Evolutionary conservation across 2,329 filamentous ascomycete genomes (phyloP), one percentile per base, ranked within the genome.

Genomic region (Exophiala alcalophila): DNA sequence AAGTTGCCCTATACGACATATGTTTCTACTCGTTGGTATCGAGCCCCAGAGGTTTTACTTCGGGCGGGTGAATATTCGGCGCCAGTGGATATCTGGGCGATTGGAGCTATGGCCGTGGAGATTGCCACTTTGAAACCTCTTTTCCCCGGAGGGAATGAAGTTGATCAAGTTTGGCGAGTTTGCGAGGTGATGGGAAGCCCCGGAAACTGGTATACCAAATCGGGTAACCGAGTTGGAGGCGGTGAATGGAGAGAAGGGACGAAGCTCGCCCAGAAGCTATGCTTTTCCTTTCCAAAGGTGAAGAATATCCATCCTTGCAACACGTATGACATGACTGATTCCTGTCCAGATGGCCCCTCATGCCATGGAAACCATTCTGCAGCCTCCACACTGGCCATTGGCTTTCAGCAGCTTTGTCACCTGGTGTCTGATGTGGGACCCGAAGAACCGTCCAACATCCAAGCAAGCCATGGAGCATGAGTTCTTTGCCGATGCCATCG

Each of bases 111-210:
- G 92, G 92, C 92, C 5, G 92, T 98, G 8, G 92, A 98, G 64
- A 86, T 98, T 51, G 92, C 92, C 18, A 98, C 92, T 0, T 65
- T 98, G 45, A 98, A 97, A 71, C 92, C 92, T 12, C 72, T 98
- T 8, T 98, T 98, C 73, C 92, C 92, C 8, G 92, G 92, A 57
- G 88, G 89, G 60, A 98, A 98, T 62, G 92, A 98, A 70, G 92
- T 98, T 1, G 92, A 98, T 58, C 92, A 98, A 65, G 92, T 98
- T 2, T 98, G 92, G 92, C 83, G 92, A 56, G 87, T 98, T 0
- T 98, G 92, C 62, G 92, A 98, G 65, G 95, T 98, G 45, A 98
- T 98, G 92, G 92, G 92, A 35, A 97, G 91, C 69, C 92, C 92
- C 2, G 92, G 92, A 30, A 91, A 91, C 68, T 98, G 92, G 92